These are phyloP conservation scores for Tricholomella constricta DNA, from an alignment of 768 basidiomycete genomes.

Conservation along the genomic window DNA sequence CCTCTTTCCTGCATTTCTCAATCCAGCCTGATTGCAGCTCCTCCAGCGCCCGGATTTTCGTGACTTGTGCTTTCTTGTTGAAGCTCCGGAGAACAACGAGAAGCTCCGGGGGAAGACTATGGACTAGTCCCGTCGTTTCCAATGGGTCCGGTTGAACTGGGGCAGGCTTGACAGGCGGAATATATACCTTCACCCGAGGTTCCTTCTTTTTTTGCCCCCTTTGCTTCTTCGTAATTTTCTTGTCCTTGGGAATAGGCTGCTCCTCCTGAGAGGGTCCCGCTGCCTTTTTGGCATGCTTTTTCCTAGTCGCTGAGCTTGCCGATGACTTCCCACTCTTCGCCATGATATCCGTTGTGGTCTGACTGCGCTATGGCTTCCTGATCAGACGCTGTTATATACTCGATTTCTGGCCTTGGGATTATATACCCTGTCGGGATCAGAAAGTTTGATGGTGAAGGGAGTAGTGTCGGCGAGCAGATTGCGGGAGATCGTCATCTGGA, in stretches of 20 bases:
- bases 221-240: conserved; percentile 52
- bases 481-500: neutral
- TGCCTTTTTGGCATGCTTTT: conserved; percentile 88
- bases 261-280: conserved; percentile 36
- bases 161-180: conserved; percentile 80
- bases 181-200: conserved; percentile 82
- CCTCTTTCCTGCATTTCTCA: conserved; percentile 47
- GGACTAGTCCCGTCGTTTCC: conserved; percentile 78
- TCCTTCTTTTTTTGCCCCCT: conserved; percentile 65
- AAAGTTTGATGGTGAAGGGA: neutral
- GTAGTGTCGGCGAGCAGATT: neutral
- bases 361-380: neutral
- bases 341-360: conserved; percentile 24
- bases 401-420: neutral
- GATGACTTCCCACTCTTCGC: conserved; percentile 66
- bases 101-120: conserved; percentile 75
- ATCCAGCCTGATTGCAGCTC: conserved; percentile 76
- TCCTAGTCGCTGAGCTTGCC: conserved; percentile 82
- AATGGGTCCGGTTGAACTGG: conserved; percentile 82
- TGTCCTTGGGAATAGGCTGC: conserved; percentile 42
- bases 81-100: conserved; percentile 79
- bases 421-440: neutral
- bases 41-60: conserved; percentile 82
- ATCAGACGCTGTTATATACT: neutral
- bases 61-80: conserved; percentile 88